Evolutionary conservation across 1,139 yeast species (phyloP), one percentile per base, ranked within the genome.

Genomic region (Cylindricascospora bacillispora): DNA sequence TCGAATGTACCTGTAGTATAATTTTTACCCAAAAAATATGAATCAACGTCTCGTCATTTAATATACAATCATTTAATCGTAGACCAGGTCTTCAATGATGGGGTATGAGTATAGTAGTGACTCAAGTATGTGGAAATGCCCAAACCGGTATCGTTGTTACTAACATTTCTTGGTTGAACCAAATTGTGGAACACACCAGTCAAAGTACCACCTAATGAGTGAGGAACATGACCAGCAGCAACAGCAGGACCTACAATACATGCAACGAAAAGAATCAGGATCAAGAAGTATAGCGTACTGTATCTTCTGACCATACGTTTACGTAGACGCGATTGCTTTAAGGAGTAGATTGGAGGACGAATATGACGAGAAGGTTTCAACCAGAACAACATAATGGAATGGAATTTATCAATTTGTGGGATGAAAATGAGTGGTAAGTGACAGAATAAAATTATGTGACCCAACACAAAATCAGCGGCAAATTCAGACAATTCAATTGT

Each of bases 291-390:
- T 55, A 92, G 67, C 15, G 82, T 62, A 43, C 93, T 78, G 66
- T 89, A 92, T 64, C 85, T 85, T 63, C 83, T 78, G 28, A 92
- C 95, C 95, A 92, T 89, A 65, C 98, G 78, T 80, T 82, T 86
- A 67, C 99, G 81, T 59, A 92, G 76, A 64, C 86, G 79, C 43
- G 93, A 92, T 65, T 92, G 98, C 64, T 92, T 89, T 65, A 89
- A 69, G 12, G 97, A 85, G 64, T 83, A 92, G 56, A 92, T 89
- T 48, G 98, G 99, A 43, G 97, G 98, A 62, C 99, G 82, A 54
- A 89, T 89, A 66, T 89, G 95, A 64, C 93, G 79, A 38, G 93
- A 78, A 40, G 98, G 98, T 60, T 85, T 82, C 63, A 89, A 77
- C 99, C 99, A 89, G 76, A 89, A 89, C 62, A 89, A 71, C 89